phyloP scores from a whole-genome alignment of 2,329 filamentous ascomycete species.

The Penicillium rolfsii region DNA sequence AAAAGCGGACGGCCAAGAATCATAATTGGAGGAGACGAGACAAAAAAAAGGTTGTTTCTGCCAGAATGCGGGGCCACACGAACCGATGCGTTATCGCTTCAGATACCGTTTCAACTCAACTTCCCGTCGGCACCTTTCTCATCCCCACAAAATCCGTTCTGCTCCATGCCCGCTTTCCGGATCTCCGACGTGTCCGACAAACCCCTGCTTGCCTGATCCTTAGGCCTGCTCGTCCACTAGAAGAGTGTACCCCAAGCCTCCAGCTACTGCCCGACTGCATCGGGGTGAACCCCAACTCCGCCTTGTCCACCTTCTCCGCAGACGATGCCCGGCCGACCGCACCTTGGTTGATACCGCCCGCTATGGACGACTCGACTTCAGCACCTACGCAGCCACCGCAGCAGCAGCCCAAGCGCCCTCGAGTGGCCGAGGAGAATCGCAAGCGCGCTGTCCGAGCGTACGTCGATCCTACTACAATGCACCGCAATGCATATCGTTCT shows the following conservation, averaged over 20 bases:
- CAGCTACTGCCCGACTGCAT: neutral
- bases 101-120: constrained; percentile 10
- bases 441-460: constrained; percentile 48
- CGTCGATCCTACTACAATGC: constrained; percentile 16
- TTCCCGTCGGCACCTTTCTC: constrained; percentile 5
- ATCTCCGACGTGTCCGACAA: neutral
- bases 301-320: constrained; percentile 22
- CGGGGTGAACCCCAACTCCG: constrained; percentile 7
- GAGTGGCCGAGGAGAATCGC: constrained; percentile 47
- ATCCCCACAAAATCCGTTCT: neutral
- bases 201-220: neutral
- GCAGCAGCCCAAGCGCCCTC: constrained; percentile 42
- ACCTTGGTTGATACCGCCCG: constrained; percentile 30
- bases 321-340: constrained; percentile 32
- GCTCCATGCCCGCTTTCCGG: neutral
- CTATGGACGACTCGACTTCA: constrained; percentile 38
- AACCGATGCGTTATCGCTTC: constrained; percentile 17
- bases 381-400: constrained; percentile 26
- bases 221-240: neutral
- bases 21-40: neutral
- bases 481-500: neutral
- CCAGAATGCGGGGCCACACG: constrained; percentile 19
- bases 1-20: neutral
- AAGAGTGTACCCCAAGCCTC: neutral
- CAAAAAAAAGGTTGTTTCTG: constrained; percentile 15